phyloP scores from a whole-genome alignment of 169 alveolate species.

The Eimeria brunetti region DNA sequence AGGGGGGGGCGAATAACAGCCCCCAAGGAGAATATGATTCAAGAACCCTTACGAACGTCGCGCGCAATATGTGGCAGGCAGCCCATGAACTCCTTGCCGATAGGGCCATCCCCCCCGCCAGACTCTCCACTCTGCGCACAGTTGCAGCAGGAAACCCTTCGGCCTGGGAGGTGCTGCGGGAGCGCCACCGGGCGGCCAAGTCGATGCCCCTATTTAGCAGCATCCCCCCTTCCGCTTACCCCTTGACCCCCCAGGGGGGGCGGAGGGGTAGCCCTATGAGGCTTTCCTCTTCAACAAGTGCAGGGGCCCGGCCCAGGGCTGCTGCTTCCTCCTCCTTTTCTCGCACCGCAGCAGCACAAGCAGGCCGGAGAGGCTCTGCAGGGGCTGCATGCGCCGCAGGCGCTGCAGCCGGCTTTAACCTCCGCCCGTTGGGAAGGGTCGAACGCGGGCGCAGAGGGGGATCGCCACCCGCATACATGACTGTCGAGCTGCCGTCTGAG shows the following conservation, averaged over 20 bases:
- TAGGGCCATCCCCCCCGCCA: slow-evolving; percentile 33
- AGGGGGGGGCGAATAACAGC: not conserved
- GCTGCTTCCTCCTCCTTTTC: not conserved
- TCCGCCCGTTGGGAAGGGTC: not conserved
- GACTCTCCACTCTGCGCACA: slow-evolving; percentile 60
- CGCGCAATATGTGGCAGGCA: slow-evolving; percentile 72
- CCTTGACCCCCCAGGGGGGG: slow-evolving; percentile 8
- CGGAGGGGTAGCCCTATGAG: not conserved
- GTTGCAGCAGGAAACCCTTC: slow-evolving; percentile 58
- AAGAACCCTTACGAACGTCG: slow-evolving; percentile 22
- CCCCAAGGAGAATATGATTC: not conserved
- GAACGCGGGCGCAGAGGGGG: not conserved
- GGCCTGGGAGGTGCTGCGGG: slow-evolving; percentile 65
- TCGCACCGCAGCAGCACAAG: not conserved
- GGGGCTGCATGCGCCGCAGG: not conserved
- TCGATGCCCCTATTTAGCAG: slow-evolving; percentile 80
- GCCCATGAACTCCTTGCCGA: slow-evolving; percentile 71
- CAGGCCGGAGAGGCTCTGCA: not conserved
- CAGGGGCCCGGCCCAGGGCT: not conserved
- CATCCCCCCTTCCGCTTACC: slow-evolving; percentile 60
- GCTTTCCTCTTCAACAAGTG: not conserved
- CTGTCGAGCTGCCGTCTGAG: slow-evolving; percentile 17
- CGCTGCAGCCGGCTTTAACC: not conserved
- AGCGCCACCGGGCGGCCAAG: slow-evolving; percentile 78
- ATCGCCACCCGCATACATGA: not conserved